Base-by-base conservation (phyloP, 352 stramenopile genomes). In the Pythium phragmitis region DNA sequence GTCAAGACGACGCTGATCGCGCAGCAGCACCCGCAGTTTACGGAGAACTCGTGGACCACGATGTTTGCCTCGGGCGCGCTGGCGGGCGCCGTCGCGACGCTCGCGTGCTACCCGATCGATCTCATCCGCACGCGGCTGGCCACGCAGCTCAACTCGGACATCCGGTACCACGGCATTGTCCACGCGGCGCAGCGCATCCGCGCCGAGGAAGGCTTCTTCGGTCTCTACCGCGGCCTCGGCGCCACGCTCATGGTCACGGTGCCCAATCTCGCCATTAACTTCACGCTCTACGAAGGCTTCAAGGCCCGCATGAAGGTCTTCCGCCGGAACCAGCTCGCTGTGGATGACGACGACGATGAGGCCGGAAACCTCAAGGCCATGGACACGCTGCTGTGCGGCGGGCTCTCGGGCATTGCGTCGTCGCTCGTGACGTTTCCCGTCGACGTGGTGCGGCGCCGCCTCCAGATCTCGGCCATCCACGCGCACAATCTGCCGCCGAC, bases 61-160 rank as follows among this genome's bases (percentile, higher is more conserved):
- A 87, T 89, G 77, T 95, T 96, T 39, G 68, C 60, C 2, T 91
- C 85, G 7, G 85, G 87, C 2, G 87, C 85, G 4, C 16, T 92
- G 23, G 85, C 87, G 0, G 87, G 85, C 17, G 87, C 83, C 6
- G 77, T 80, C 30, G 87, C 87, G 21, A 96, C 87, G 6, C 74
- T 97, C 54, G 90, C 88, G 16, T 99, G 96, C 77, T 99, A 99
- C 79, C 96, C 96, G 42, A 91, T 99, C 51, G 96, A 99, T 72
- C 85, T 99, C 36, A 97, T 99, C 45, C 77, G 93, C 66, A 98
- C 95, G 57, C 77, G 96, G 47, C 74, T 99, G 41, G 97, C 92
- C 34, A 98, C 92, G 52, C 92, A 98, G 74, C 77, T 98, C 34
- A 95, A 85, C 65, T 82, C 70, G 78, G 93, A 93, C 72, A 96